Evolutionary conservation across 208 protist species (phyloP).

Genomic region (Zelonia costaricensis): DNA sequence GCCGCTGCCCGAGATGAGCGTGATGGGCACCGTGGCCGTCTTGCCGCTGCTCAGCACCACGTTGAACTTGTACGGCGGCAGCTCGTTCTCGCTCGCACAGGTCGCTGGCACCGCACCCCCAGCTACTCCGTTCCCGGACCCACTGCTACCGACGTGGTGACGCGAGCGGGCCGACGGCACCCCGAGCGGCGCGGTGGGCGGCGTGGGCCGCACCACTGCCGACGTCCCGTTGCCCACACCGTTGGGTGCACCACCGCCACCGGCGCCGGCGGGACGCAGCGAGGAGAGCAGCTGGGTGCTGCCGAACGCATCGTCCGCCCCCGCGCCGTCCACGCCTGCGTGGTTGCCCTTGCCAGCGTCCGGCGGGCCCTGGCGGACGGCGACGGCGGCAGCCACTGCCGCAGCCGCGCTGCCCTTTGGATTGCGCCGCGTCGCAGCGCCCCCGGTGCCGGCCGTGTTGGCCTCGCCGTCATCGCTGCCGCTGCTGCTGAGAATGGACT

Average conservation of each 20-base stretch:
- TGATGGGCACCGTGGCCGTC: conserved; percentile 38
- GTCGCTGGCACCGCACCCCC: too few relatives aligned
- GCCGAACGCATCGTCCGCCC: conserved; percentile 5
- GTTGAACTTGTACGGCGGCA: conserved; percentile 62
- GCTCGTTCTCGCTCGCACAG: conserved; percentile 5
- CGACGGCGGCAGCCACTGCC: neutral
- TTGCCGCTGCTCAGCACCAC: conserved; percentile 80
- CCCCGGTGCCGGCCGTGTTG: neutral
- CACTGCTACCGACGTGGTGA: neutral
- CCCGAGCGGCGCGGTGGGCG: neutral
- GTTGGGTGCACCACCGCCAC: neutral
- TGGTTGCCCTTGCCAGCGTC: neutral
- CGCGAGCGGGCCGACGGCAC: conserved; percentile 5
- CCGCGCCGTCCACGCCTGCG: neutral
- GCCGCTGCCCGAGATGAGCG: conserved; percentile 55
- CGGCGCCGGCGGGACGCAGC: neutral
- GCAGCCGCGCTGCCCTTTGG: neutral
- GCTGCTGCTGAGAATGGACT: neutral
- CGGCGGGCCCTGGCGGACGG: too few relatives aligned
- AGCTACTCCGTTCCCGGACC: neutral
- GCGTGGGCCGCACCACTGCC: neutral
- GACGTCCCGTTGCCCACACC: too few relatives aligned
- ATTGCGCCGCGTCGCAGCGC: neutral
- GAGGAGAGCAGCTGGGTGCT: conserved; percentile 25
- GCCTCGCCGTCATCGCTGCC: neutral